Evolutionary conservation across 805 yeast genomes (phyloP).

Genomic region (Suhomyces sp.): DNA sequence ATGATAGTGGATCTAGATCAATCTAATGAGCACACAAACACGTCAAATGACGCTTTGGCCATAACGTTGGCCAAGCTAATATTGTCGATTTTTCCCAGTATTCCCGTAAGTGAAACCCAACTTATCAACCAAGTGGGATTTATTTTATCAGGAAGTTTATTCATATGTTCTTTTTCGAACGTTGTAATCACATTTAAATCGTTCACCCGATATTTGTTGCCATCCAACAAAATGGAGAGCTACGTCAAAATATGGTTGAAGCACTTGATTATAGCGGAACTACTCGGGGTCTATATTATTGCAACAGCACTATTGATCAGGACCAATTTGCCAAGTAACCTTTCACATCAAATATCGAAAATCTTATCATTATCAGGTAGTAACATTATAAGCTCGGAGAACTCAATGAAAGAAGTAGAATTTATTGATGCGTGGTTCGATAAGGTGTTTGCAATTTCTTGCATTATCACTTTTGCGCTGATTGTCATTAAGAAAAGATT

Average conservation of each 20-base stretch:
- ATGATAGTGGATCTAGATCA: conserved; percentile 2
- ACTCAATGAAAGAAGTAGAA: conserved; percentile 34
- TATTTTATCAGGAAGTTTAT: conserved; percentile 55
- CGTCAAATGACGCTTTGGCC: conserved; percentile 46
- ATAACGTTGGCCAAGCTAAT: conserved; percentile 45
- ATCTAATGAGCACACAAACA: conserved; percentile 7
- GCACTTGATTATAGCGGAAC: conserved; percentile 41
- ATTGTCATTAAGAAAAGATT: conserved; percentile 20
- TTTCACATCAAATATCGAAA: conserved; percentile 40
- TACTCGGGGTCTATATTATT: conserved; percentile 49
- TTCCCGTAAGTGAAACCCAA: conserved; percentile 36
- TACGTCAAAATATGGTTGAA: conserved; percentile 30
- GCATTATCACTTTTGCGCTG: conserved; percentile 31
- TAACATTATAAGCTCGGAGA: conserved; percentile 15
- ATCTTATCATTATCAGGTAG: conserved; percentile 37
- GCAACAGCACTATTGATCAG: conserved; percentile 51
- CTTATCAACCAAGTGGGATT: conserved; percentile 48
- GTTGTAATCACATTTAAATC: conserved; percentile 61
- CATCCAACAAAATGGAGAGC: conserved; percentile 11
- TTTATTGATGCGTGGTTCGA: conserved; percentile 54
- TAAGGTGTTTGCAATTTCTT: conserved; percentile 46
- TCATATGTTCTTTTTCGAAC: conserved; percentile 61
- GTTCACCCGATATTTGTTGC: conserved; percentile 29
- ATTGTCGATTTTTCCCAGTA: conserved; percentile 19
- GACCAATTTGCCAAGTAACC: conserved; percentile 45